Evolutionary conservation across 2,329 filamentous ascomycete genomes (phyloP).

Genomic region (Fusarium nodosum): DNA sequence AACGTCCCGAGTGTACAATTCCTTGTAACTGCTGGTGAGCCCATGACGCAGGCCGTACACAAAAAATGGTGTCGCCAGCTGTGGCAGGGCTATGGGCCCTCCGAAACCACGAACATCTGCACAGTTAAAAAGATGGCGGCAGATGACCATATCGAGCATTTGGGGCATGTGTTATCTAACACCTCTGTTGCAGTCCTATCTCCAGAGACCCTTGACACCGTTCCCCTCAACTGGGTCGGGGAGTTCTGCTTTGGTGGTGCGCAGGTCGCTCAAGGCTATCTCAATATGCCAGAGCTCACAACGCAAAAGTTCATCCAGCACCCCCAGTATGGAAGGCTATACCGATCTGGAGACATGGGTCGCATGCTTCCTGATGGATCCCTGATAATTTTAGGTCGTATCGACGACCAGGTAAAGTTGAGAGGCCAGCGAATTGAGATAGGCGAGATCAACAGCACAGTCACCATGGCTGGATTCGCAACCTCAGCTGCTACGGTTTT

Average conservation of each 20-base stretch:
- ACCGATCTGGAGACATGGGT: constrained; percentile 86
- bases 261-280: constrained; percentile 82
- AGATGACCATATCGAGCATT: constrained; percentile 75
- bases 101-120: constrained; percentile 90
- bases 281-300: constrained; percentile 74
- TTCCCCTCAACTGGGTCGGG: constrained; percentile 80
- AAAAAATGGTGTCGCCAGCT: constrained; percentile 77
- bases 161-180: constrained; percentile 81
- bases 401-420: constrained; percentile 86
- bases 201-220: constrained; percentile 60
- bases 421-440: constrained; percentile 85
- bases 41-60: constrained; percentile 79
- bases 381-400: constrained; percentile 77
- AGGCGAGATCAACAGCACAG: constrained; percentile 76
- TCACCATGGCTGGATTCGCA: constrained; percentile 67
- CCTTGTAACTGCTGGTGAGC: constrained; percentile 85
- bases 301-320: constrained; percentile 77
- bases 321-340: constrained; percentile 77
- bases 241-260: constrained; percentile 90
- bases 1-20: constrained; percentile 80
- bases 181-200: constrained; percentile 78
- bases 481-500: constrained; percentile 75
- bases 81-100: constrained; percentile 86
- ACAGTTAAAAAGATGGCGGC: constrained; percentile 75
- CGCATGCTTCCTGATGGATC: constrained; percentile 82